A percentile compares a stretch with the other conserved stretches of the same genome.
phyloP scores from a whole-genome alignment of 163 green algal genomes.

The Trebouxia gelatinosa region DNA sequence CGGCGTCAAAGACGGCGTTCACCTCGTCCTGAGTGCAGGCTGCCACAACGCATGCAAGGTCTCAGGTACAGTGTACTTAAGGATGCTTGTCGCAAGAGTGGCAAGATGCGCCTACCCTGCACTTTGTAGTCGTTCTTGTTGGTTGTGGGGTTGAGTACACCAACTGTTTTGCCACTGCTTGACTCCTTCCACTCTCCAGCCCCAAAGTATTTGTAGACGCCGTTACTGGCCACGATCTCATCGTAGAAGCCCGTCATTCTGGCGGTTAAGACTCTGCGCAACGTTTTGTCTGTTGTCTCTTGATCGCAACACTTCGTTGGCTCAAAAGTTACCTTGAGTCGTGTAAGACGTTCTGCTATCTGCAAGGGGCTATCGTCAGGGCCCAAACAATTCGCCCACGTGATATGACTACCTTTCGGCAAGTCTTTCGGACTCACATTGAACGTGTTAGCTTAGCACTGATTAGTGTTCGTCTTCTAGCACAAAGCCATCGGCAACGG shows the following conservation, averaged over 20 bases:
- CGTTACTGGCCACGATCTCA: slow-evolving; percentile 35
- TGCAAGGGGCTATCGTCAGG: too few species aligned
- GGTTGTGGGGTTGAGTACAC: slow-evolving; percentile 78
- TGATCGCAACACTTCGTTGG: too few species aligned
- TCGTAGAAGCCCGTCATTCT: slow-evolving; percentile 36
- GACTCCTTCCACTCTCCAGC: slow-evolving; percentile 80
- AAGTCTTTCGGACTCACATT: too few species aligned
- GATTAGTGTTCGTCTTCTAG: too few species aligned
- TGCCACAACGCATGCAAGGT: not conserved
- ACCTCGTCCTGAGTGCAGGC: slow-evolving; percentile 90
- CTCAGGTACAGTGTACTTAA: not conserved
- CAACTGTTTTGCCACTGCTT: slow-evolving; percentile 59
- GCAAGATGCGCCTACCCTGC: slow-evolving; percentile 77
- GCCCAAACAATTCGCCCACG: too few species aligned
- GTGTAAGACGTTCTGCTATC: too few species aligned
- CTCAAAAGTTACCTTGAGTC: too few species aligned
- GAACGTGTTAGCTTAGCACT: too few species aligned
- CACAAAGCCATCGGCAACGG: too few species aligned
- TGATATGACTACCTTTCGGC: too few species aligned
- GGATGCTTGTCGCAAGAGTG: not conserved
- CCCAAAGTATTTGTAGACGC: slow-evolving; percentile 78
- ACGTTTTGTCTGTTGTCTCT: too few species aligned
- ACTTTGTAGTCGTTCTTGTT: slow-evolving; percentile 63
- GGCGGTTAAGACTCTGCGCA: slow-evolving; percentile 11
- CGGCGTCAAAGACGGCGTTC: slow-evolving; percentile 76